Evolutionary conservation across 2,329 filamentous ascomycete genomes (phyloP).

Genomic region (Grosmannia clavigera): DNA sequence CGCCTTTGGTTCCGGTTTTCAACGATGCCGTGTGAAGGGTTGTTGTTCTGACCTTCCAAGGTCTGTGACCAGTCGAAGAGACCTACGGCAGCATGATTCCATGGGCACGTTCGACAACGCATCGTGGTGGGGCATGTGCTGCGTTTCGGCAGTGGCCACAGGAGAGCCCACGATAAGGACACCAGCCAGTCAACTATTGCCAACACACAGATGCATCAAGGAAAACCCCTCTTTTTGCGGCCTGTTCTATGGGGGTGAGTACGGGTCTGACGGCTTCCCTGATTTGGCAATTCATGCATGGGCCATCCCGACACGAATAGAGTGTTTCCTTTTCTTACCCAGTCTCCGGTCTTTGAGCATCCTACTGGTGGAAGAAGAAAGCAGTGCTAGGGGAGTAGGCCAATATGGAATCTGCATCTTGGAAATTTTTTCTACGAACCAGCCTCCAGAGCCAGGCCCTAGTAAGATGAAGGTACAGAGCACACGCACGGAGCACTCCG

Average conservation of each 20-base stretch:
- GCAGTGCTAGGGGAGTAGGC: neutral
- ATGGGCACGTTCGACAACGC: neutral
- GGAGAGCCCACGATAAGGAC: neutral
- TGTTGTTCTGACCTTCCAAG: neutral
- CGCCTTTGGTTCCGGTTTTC: neutral
- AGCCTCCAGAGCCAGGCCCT: too few species aligned
- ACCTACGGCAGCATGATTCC: neutral
- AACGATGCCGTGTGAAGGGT: neutral
- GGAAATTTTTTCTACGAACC: too few species aligned
- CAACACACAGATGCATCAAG: slow-evolving; percentile 3
- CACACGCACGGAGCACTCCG: too few species aligned
- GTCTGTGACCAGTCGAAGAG: neutral
- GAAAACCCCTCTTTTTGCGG: neutral
- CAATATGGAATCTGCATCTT: too few species aligned
- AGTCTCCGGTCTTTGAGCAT: neutral
- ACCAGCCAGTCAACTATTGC: slow-evolving; percentile 2
- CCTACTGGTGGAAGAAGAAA: neutral
- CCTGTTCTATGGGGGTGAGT: neutral
- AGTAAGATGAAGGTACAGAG: too few species aligned
- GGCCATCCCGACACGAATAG: neutral
- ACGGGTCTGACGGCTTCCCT: neutral
- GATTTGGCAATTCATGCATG: neutral
- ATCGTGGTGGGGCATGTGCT: neutral
- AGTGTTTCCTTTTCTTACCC: neutral
- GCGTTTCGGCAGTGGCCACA: neutral